Evolutionary conservation across 257 asterid species (phyloP), one percentile per base, ranked within the genome.

Genomic region (Echium plantagineum): DNA sequence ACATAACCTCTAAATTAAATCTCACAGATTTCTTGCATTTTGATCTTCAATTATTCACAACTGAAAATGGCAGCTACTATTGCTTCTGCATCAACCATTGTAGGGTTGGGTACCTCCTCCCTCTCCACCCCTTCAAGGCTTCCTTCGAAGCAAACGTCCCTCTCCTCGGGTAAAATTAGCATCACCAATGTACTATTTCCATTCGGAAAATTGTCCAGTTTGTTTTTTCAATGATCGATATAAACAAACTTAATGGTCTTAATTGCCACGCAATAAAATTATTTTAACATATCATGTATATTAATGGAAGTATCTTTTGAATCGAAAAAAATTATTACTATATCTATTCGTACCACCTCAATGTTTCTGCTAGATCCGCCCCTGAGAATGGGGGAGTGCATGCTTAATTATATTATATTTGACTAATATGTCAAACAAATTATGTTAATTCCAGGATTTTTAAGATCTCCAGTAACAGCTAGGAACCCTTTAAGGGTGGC

Each of bases 401-500:
- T n/a, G n/a, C n/a, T n/a, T n/a, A n/a, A n/a, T n/a, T n/a, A 24
- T 24, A 24, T 24, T 24, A 24, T 24, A n/a, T n/a, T n/a, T n/a
- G 26, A 24, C 26, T 1, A 24, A 3, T 24, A 24, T 24, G 1
- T 24, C 26, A 24, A 24, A 24, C 2, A 24, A 24, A 3, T 24
- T 1, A 24, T 24, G 2, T 24, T 24, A 24, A 24, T 24, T 24
- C 26, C 63, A 85, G 95, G 88, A 12, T 90, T 85, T 31, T 30
- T 85, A 32, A 85, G 66, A 69, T 60, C 94, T 32, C 75, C 84
- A 0, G 81, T 78, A 66, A 63, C 73, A 17, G 78, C 94, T 10
- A 74, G 90, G 77, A 90, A 90, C 78, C 91, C 91, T 59, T 65
- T 83, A 17, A 75, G 69, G 87, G 68, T 78, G 54, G 84, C 86